phyloP scores from a whole-genome alignment of 495 filamentous ascomycete species.

The Penicillium simplicissimum region DNA sequence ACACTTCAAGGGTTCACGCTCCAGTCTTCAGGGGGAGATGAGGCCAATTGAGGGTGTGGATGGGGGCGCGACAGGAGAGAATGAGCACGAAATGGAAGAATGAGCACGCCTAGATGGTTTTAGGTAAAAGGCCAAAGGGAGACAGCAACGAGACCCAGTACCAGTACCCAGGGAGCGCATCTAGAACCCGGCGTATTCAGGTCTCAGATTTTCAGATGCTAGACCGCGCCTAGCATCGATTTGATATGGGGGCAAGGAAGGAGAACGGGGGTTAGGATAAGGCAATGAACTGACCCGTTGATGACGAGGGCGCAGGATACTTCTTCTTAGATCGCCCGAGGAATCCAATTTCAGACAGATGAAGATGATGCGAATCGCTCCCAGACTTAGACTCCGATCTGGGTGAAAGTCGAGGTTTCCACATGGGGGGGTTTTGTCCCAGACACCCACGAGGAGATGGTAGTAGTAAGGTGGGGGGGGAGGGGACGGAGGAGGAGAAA shows the following conservation, averaged over 20 bases:
- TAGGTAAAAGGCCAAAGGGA: slow-evolving; percentile 4
- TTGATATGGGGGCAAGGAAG: not conserved
- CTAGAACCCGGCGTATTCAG: slow-evolving; percentile 16
- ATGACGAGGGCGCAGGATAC: slow-evolving; percentile 21
- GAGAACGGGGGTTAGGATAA: slow-evolving; percentile 5
- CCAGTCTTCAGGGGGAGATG: not conserved
- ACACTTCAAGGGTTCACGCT: not conserved
- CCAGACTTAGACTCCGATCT: slow-evolving; percentile 47
- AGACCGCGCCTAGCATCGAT: not conserved
- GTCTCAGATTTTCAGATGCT: slow-evolving; percentile 19
- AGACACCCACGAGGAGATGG: slow-evolving; percentile 7
- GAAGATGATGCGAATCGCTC: slow-evolving; percentile 35
- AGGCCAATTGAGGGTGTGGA: not conserved
- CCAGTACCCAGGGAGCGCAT: slow-evolving; percentile 8
- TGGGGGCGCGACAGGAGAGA: slow-evolving; percentile 3
- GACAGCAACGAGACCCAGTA: slow-evolving; percentile 7
- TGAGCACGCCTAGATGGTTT: slow-evolving; percentile 7
- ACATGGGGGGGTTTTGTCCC: slow-evolving; percentile 40
- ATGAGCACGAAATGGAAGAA: not conserved
- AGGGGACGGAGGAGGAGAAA: slow-evolving; percentile 10
- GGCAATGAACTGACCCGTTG: slow-evolving; percentile 30
- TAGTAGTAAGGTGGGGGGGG: slow-evolving; percentile 16
- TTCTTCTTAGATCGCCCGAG: slow-evolving; percentile 46
- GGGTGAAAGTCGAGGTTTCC: slow-evolving; percentile 49
- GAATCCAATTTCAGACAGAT: slow-evolving; percentile 39